These are phyloP conservation scores for Fusarium nygamai DNA, from an alignment of 2,329 filamentous ascomycete genomes.

Conservation along the genomic window DNA sequence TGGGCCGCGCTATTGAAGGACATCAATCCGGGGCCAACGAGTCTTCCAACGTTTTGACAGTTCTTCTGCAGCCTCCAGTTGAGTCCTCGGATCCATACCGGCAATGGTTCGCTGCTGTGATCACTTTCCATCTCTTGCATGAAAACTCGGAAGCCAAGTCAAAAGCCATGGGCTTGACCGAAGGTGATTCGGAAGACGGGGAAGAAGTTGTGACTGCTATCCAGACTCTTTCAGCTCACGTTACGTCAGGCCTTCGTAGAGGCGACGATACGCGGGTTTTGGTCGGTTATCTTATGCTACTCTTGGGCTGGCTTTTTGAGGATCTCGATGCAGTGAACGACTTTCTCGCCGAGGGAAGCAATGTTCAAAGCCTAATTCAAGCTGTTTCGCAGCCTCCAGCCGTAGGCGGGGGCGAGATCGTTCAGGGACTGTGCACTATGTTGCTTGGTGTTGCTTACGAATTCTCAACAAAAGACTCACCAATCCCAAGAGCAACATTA, in stretches of 20 bases:
- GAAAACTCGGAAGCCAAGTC: slow-evolving; percentile 83
- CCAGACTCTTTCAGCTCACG: slow-evolving; percentile 85
- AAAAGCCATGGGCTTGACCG: slow-evolving; percentile 81
- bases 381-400: slow-evolving; percentile 69
- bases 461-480: slow-evolving; percentile 97
- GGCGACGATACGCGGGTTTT: slow-evolving; percentile 81
- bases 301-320: slow-evolving; percentile 91
- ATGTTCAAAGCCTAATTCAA: slow-evolving; percentile 86
- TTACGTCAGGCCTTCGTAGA: slow-evolving; percentile 81
- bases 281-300: slow-evolving; percentile 88
- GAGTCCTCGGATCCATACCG: slow-evolving; percentile 82
- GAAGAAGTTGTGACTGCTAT: slow-evolving; percentile 97
- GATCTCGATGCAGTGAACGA: slow-evolving; percentile 92
- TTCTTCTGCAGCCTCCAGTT: slow-evolving; percentile 75
- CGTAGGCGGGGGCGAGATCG: slow-evolving; percentile 70
- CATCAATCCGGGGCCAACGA: slow-evolving; percentile 81
- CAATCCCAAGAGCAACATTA: slow-evolving; percentile 82
- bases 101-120: slow-evolving; percentile 87
- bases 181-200: slow-evolving; percentile 87
- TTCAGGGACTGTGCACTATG: slow-evolving; percentile 85
- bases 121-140: slow-evolving; percentile 86
- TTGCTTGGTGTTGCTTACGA: slow-evolving; percentile 92
- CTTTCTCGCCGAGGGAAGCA: slow-evolving; percentile 90
- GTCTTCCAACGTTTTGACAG: slow-evolving; percentile 87
- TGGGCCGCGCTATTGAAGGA: slow-evolving; percentile 88